phyloP scores from a whole-genome alignment of 352 stramenopile genomes.

The Globisporangium polare region DNA sequence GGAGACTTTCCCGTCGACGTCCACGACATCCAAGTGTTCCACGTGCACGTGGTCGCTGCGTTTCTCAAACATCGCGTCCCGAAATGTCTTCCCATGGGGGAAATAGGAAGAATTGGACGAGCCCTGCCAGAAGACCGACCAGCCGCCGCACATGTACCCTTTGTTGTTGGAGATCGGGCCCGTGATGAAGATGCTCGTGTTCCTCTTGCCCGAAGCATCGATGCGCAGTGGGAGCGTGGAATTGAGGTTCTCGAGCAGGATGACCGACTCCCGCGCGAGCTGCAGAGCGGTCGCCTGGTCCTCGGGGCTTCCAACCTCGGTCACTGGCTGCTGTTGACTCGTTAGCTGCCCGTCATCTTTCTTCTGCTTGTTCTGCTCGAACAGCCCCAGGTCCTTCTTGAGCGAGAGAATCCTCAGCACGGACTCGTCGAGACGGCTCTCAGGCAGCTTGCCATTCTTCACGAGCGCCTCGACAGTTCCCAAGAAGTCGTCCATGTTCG shows the following conservation, averaged over 20 bases:
- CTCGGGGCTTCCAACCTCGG: conserved; percentile 35
- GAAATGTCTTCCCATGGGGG: conserved; percentile 57
- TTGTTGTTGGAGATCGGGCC: conserved; percentile 64
- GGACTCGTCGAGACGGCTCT: conserved; percentile 58
- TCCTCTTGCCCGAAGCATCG: background rate
- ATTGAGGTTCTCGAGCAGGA: conserved; percentile 73
- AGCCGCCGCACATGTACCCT: conserved; percentile 64
- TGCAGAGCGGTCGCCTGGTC: conserved; percentile 57
- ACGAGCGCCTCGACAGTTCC: conserved; percentile 55
- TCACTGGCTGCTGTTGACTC: background rate
- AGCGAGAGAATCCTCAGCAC: conserved; percentile 57
- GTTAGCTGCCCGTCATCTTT: conserved; percentile 3
- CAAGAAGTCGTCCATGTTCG: conserved; percentile 44
- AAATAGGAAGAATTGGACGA: conserved; percentile 54
- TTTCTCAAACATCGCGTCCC: conserved; percentile 31
- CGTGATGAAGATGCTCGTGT: conserved; percentile 51
- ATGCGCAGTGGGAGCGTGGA: conserved; percentile 34
- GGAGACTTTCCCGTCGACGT: conserved; percentile 38
- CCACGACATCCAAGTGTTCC: conserved; percentile 42
- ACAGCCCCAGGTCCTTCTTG: conserved; percentile 50
- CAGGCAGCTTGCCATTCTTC: conserved; percentile 25
- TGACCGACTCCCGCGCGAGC: conserved; percentile 72
- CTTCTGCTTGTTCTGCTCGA: conserved; percentile 12
- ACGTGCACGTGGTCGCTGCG: conserved; percentile 10
- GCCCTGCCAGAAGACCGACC: conserved; percentile 70